Percentiles rank a stretch among this genome's conserved stretches.
Conservation (phyloP, 140 eudicot genomes). For the Erigeron philadelphicus region DNA sequence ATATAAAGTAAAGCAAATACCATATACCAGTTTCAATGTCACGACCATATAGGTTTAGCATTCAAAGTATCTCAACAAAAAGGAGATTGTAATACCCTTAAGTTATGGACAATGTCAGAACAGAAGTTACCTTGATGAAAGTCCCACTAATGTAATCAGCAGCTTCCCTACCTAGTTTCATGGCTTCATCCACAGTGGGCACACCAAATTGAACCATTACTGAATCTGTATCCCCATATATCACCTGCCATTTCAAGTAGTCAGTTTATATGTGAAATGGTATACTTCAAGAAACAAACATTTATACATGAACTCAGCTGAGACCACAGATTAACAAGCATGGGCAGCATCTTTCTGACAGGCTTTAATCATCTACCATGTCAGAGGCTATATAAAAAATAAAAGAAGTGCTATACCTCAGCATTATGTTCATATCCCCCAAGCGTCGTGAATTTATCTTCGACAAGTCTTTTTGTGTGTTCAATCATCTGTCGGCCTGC, state of each 20-base stretch:
- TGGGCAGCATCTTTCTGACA: constrained; percentile 9
- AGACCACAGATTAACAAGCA: not conserved
- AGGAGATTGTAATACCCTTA: not conserved
- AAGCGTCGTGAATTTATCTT: constrained; percentile 73
- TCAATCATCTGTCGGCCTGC: constrained; percentile 99
- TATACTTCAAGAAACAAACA: not conserved
- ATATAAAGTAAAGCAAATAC: not conserved
- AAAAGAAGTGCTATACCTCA: constrained; percentile 49
- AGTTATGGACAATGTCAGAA: constrained; percentile 1
- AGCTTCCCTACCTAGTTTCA: constrained; percentile 94
- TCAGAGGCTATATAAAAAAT: constrained; percentile 1
- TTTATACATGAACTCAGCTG: not conserved
- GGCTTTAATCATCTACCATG: constrained; percentile 5
- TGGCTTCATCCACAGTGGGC: constrained; percentile 75
- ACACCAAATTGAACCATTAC: constrained; percentile 98
- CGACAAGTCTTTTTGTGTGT: constrained; percentile 92
- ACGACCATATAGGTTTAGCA: constrained; percentile 11
- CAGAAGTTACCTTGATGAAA: constrained; percentile 59
- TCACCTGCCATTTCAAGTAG: constrained; percentile 48
- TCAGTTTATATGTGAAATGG: constrained; percentile 13
- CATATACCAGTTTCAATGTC: not conserved
- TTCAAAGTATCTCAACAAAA: not conserved
- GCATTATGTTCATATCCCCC: constrained; percentile 80
- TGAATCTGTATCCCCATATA: constrained; percentile 98
- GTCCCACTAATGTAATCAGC: constrained; percentile 91